A percentile compares a stretch with the other conserved stretches of the same genome.
Evolutionary conservation across 2,329 filamentous ascomycete genomes (phyloP).

Genomic region (Lasiodiplodia sp.): DNA sequence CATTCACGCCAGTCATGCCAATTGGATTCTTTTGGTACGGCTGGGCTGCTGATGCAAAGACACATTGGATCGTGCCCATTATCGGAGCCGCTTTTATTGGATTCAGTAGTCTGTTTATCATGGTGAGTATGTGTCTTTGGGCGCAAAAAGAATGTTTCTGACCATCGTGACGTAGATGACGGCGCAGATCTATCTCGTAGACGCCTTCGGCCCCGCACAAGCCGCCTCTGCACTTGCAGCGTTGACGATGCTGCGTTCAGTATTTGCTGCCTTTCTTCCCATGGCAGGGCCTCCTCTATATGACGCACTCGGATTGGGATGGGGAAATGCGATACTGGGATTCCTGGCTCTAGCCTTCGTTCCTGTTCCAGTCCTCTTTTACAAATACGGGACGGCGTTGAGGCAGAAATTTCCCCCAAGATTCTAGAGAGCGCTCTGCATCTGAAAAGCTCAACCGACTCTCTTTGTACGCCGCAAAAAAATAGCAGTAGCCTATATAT

Average conservation of each 20-base stretch:
- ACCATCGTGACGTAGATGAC: conserved; percentile 32
- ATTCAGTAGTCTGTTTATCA: neutral
- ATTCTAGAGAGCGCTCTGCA: neutral
- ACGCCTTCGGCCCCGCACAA: conserved; percentile 62
- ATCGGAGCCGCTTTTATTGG: neutral
- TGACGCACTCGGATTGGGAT: conserved; percentile 64
- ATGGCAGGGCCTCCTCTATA: conserved; percentile 67
- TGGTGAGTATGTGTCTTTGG: neutral
- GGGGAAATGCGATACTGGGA: conserved; percentile 63
- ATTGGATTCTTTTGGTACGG: conserved; percentile 53
- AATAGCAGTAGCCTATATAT: no score
- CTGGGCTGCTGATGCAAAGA: neutral
- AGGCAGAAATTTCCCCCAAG: neutral
- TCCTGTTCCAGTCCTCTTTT: conserved; percentile 69
- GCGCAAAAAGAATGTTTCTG: neutral
- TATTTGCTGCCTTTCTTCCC: conserved; percentile 65
- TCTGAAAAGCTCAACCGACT: no score
- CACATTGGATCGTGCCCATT: conserved; percentile 3
- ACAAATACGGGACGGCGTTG: conserved; percentile 69
- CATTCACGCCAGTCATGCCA: conserved; percentile 40
- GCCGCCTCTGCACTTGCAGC: conserved; percentile 68
- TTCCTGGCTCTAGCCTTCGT: conserved; percentile 58
- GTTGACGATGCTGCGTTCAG: conserved; percentile 63
- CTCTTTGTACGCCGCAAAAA: no score
- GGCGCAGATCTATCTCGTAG: conserved; percentile 68